A percentile compares a stretch with the other conserved stretches of the same genome.
phyloP scores from a whole-genome alignment of 495 filamentous ascomycete genomes.

The Annulohypoxylon nitens region DNA sequence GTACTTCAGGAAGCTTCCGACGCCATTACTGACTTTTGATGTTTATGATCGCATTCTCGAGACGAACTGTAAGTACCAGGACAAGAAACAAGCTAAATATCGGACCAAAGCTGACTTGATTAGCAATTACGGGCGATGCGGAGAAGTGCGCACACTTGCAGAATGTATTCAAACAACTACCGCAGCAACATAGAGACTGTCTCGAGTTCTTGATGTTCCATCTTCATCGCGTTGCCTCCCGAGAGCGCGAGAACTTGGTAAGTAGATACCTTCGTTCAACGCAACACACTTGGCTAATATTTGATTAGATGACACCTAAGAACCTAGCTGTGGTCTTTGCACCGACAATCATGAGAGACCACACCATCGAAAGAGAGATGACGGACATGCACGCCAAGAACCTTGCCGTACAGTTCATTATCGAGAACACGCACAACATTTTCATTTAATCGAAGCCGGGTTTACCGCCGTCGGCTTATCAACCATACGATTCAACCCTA shows the following conservation, averaged over 20 bases:
- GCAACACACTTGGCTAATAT: conserved; percentile 37
- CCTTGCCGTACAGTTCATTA: conserved; percentile 86
- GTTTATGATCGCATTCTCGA: conserved; percentile 92
- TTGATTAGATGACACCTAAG: conserved; percentile 82
- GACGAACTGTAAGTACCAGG: conserved; percentile 67
- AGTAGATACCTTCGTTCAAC: conserved; percentile 36
- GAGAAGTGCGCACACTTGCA: conserved; percentile 77
- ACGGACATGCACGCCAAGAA: conserved; percentile 95
- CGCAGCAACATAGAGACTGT: conserved; percentile 84
- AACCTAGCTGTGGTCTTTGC: conserved; percentile 98
- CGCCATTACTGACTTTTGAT: conserved; percentile 90
- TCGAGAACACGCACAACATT: conserved; percentile 85
- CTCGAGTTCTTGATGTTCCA: conserved; percentile 97
- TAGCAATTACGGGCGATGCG: conserved; percentile 66
- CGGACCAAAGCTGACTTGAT: conserved; percentile 34
- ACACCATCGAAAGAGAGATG: conserved; percentile 92
- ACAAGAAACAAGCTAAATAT: conserved; percentile 5
- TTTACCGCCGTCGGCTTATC: conserved; percentile 7
- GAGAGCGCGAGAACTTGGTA: conserved; percentile 83
- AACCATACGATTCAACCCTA: conserved; percentile 23
- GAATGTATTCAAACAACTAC: conserved; percentile 79
- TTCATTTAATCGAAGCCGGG: conserved; percentile 62
- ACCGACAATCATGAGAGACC: conserved; percentile 94
- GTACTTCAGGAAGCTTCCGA: conserved; percentile 95
- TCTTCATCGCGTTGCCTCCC: conserved; percentile 85